A percentile compares a stretch with the other conserved stretches of the same genome.
These are phyloP conservation scores for Thelonectria rubi DNA, from an alignment of 2,329 filamentous ascomycete genomes.

Conservation along the genomic window DNA sequence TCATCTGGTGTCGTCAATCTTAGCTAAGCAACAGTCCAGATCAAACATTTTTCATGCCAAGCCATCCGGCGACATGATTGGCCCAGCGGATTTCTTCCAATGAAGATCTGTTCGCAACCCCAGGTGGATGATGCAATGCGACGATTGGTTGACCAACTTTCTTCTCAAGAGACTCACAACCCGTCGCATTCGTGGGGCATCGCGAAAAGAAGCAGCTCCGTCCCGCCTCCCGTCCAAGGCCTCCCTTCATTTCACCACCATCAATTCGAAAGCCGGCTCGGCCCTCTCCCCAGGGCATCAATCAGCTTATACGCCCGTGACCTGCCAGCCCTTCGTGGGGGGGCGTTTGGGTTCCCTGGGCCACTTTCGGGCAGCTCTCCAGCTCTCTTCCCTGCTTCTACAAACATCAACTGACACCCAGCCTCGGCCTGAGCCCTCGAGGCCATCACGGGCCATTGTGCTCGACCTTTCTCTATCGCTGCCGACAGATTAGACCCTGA, in stretches of 20 bases:
- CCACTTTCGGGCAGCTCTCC: slow-evolving; percentile 19
- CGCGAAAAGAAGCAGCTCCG: slow-evolving; percentile 7
- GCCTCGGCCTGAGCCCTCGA: slow-evolving; percentile 7
- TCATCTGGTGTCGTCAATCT: slow-evolving; percentile 26
- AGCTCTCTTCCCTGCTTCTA: background rate
- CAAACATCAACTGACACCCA: slow-evolving; percentile 10
- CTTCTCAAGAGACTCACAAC: slow-evolving; percentile 26
- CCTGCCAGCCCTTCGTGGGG: too few relatives aligned
- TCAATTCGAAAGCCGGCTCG: background rate
- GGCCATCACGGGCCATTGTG: slow-evolving; percentile 3
- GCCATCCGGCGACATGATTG: slow-evolving; percentile 29
- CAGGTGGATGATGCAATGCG: slow-evolving; percentile 39
- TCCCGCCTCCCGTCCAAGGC: background rate
- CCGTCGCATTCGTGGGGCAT: slow-evolving; percentile 10
- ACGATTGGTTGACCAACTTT: slow-evolving; percentile 37
- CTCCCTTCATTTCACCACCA: background rate
- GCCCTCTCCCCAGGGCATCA: slow-evolving; percentile 16
- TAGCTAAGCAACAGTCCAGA: slow-evolving; percentile 28
- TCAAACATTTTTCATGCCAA: slow-evolving; percentile 16
- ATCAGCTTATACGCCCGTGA: too few relatives aligned
- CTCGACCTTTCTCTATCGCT: slow-evolving; percentile 1
- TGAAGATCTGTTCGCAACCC: slow-evolving; percentile 34
- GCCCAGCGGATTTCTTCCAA: slow-evolving; percentile 35
- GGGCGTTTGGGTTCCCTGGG: slow-evolving; percentile 23
- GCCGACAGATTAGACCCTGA: background rate